Conservation (phyloP, 257 asterid species). For the Gentiana dahurica region DNA sequence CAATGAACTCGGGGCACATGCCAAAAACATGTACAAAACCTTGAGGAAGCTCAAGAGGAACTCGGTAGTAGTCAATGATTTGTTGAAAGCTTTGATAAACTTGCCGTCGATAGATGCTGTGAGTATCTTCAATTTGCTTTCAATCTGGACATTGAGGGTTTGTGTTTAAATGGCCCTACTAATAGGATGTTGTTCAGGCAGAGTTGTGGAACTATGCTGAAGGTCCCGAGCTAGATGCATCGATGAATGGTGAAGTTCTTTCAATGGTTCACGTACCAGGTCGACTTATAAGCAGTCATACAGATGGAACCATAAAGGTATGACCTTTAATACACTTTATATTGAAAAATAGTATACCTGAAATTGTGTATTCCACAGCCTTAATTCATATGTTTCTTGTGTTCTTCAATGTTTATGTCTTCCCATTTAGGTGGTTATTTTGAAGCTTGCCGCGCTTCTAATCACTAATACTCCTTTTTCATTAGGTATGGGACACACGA, state of each 20-base stretch:
- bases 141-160: not conserved
- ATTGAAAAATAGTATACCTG: not conserved
- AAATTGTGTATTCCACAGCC: not conserved
- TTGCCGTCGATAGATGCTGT: conserved; percentile 58
- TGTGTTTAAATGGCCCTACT: conserved; percentile 2
- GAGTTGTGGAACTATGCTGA: conserved; percentile 67
- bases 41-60: conserved; percentile 57
- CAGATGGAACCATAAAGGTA: conserved; percentile 84
- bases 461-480: not conserved
- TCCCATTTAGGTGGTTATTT: not conserved
- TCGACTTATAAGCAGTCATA: conserved; percentile 54
- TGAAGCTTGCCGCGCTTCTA: not conserved
- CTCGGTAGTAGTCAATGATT: conserved; percentile 39
- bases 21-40: conserved; percentile 50
- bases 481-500: conserved; percentile 68
- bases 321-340: not conserved
- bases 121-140: conserved; percentile 19
- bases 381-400: not conserved
- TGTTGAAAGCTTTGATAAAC: conserved; percentile 63
- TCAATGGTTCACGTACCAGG: conserved; percentile 43
- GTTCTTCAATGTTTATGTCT: not conserved
- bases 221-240: conserved; percentile 53
- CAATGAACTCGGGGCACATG: conserved; percentile 39
- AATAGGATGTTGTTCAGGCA: conserved; percentile 33
- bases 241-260: conserved; percentile 69